A percentile compares a stretch with the other conserved stretches of the same genome.
Conservation (phyloP, 202 grass and related monocot genomes). For the Zoysia matrella region DNA sequence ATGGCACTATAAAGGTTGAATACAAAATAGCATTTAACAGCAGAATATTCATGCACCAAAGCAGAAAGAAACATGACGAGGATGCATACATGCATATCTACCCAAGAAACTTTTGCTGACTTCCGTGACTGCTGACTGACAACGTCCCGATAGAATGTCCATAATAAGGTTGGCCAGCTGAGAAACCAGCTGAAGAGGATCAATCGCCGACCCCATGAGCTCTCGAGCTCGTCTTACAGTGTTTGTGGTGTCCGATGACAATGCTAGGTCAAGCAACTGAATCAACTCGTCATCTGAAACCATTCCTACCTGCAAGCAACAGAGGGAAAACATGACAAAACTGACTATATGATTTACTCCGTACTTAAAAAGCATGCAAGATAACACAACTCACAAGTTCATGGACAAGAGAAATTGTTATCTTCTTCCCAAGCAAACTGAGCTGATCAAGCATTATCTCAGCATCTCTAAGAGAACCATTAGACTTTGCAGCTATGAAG, state of each 20-base stretch:
- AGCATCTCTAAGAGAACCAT: slow-evolving; percentile 90
- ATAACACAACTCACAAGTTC: slow-evolving; percentile 84
- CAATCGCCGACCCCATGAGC: slow-evolving; percentile 86
- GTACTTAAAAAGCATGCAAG: slow-evolving; percentile 3
- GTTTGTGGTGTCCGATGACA: slow-evolving; percentile 91
- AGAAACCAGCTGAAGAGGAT: slow-evolving; percentile 97
- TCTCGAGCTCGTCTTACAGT: slow-evolving; percentile 89
- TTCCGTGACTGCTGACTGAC: slow-evolving; percentile 77
- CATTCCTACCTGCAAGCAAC: slow-evolving; percentile 82
- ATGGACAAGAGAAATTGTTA: slow-evolving; percentile 95
- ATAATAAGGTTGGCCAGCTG: slow-evolving; percentile 99
- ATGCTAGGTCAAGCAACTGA: slow-evolving; percentile 88
- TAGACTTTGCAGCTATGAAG: slow-evolving; percentile 90
- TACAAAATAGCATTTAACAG: background rate
- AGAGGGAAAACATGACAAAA: slow-evolving; percentile 33
- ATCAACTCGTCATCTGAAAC: slow-evolving; percentile 96
- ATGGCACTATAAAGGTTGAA: slow-evolving; percentile 1
- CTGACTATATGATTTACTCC: slow-evolving; percentile 9
- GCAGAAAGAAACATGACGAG: slow-evolving; percentile 4
- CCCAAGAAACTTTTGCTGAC: slow-evolving; percentile 86
- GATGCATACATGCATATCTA: slow-evolving; percentile 78
- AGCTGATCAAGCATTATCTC: slow-evolving; percentile 99
- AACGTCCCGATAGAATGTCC: slow-evolving; percentile 89
- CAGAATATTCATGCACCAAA: slow-evolving; percentile 6
- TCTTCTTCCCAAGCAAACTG: slow-evolving; percentile 89